Evolutionary conservation across 1,139 yeast species (phyloP).

Genomic region (Williopsis jadinii): DNA sequence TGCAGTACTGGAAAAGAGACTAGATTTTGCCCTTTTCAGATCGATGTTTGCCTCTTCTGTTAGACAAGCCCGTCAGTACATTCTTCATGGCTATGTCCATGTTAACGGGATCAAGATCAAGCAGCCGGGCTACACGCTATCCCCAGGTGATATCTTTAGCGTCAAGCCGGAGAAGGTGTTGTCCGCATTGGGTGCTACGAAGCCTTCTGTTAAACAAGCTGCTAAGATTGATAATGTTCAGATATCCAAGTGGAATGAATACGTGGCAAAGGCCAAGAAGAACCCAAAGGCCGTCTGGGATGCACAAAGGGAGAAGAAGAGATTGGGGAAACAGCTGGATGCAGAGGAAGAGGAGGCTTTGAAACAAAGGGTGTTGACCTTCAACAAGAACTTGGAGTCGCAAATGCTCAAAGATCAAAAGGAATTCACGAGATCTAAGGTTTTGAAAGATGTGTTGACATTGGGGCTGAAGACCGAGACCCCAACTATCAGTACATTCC

Average conservation of each 20-base stretch:
- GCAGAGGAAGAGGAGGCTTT: slow-evolving; percentile 20
- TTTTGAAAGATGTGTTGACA: slow-evolving; percentile 14
- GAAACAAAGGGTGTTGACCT: slow-evolving; percentile 20
- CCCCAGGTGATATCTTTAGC: slow-evolving; percentile 80
- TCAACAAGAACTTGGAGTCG: slow-evolving; percentile 23
- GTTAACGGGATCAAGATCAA: slow-evolving; percentile 77
- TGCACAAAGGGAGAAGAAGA: slow-evolving; percentile 30
- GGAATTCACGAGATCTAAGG: slow-evolving; percentile 15
- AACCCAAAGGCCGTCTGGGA: slow-evolving; percentile 54
- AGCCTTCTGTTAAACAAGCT: slow-evolving; percentile 68
- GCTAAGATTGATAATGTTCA: slow-evolving; percentile 65
- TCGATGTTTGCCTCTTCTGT: slow-evolving; percentile 90
- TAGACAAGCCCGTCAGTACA: slow-evolving; percentile 89
- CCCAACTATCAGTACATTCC: slow-evolving; percentile 10
- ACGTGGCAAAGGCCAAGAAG: slow-evolving; percentile 43
- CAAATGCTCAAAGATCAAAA: slow-evolving; percentile 23
- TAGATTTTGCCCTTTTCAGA: slow-evolving; percentile 86
- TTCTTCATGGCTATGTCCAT: slow-evolving; percentile 72
- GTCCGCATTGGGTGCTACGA: slow-evolving; percentile 75
- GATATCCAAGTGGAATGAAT: slow-evolving; percentile 68
- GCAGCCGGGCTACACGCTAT: slow-evolving; percentile 74
- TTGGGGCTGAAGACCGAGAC: slow-evolving; percentile 13
- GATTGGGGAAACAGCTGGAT: slow-evolving; percentile 17
- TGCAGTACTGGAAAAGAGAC: slow-evolving; percentile 80
- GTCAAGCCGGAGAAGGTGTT: slow-evolving; percentile 85